Conservation (phyloP, 192 early-diverging fungal genomes). For the Umbelopsis isabellina region DNA sequence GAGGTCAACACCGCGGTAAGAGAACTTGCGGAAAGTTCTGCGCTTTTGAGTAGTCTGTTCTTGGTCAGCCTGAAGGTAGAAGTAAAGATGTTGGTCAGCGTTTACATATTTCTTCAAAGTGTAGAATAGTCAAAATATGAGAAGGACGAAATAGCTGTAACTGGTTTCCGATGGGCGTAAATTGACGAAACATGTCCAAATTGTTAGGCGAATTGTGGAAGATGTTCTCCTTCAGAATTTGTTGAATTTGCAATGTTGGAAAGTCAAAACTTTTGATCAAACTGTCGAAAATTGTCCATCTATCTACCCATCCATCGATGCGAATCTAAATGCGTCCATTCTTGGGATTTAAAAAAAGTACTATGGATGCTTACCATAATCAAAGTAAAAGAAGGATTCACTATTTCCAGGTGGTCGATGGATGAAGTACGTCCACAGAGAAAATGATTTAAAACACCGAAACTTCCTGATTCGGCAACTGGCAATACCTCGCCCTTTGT, state of each 20-base stretch:
- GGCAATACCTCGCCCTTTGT: too few relatives aligned
- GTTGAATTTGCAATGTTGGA: background rate
- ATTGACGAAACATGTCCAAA: too few relatives aligned
- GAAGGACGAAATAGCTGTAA: background rate
- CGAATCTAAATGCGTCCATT: background rate
- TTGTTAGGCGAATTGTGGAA: background rate
- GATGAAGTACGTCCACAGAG: too few relatives aligned
- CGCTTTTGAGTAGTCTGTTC: slow-evolving; percentile 65
- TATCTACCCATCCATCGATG: background rate
- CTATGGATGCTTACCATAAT: slow-evolving; percentile 2
- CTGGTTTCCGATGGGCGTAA: too few relatives aligned
- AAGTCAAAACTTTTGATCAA: background rate
- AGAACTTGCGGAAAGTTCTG: slow-evolving; percentile 97
- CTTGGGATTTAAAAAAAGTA: background rate
- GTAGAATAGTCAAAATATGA: background rate
- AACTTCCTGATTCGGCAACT: too few relatives aligned
- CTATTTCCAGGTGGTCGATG: background rate
- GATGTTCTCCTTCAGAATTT: background rate
- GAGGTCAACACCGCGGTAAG: slow-evolving; percentile 97
- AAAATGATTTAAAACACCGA: too few relatives aligned
- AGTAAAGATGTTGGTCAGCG: background rate
- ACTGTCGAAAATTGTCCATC: background rate
- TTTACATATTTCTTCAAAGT: background rate
- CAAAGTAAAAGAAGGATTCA: slow-evolving; percentile 8
- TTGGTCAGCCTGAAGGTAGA: slow-evolving; percentile 30